Evolutionary conservation across 352 stramenopile genomes (phyloP).

Genomic region (Globisporangium yorkense): DNA sequence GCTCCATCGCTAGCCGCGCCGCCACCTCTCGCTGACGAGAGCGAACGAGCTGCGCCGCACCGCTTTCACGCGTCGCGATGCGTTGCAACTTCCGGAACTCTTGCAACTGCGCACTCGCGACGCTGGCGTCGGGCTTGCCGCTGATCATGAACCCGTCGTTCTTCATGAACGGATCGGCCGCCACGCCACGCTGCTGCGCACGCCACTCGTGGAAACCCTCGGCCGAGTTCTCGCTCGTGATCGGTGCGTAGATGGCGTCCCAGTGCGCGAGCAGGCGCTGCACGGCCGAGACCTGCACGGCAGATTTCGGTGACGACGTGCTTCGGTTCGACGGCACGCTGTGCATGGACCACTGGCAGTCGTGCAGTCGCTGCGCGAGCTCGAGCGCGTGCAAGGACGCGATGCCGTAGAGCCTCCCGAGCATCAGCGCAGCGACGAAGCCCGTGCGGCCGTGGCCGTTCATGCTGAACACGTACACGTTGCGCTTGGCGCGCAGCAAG

Average conservation of each 20-base stretch:
- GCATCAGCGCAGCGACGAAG: constrained; percentile 54
- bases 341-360: constrained; percentile 45
- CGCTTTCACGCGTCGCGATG: constrained; percentile 37
- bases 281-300: constrained; percentile 39
- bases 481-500: constrained; percentile 38
- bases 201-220: constrained; percentile 31
- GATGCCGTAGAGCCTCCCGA: constrained; percentile 70
- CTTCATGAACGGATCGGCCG: constrained; percentile 32
- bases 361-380: constrained; percentile 55
- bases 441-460: constrained; percentile 66
- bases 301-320: constrained; percentile 44
- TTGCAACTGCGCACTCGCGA: constrained; percentile 17
- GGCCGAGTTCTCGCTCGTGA: constrained; percentile 44
- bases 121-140: constrained; percentile 18
- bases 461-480: constrained; percentile 73
- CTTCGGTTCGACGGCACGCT: constrained; percentile 23
- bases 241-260: constrained; percentile 55
- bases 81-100: constrained; percentile 32
- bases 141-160: constrained; percentile 64
- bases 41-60: constrained; percentile 24
- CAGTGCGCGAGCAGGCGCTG: constrained; percentile 37
- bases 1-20: constrained; percentile 17
- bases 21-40: constrained; percentile 18
- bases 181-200: constrained; percentile 45
- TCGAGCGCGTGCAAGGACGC: constrained; percentile 49